phyloP scores from a whole-genome alignment of 352 stramenopile species.

The Phytophthora agathidicida region DNA sequence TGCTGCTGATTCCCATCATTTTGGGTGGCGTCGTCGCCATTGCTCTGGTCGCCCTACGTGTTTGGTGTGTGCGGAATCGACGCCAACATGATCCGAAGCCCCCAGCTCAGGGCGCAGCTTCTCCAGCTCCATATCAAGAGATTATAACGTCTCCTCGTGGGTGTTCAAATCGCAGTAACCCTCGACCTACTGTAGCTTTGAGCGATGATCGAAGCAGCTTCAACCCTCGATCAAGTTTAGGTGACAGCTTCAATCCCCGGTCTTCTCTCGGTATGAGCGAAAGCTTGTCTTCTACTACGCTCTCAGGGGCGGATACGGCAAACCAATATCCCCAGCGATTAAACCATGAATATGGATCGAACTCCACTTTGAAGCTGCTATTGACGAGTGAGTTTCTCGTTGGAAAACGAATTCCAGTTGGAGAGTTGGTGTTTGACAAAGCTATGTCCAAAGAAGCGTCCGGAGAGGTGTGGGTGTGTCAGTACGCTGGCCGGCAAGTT shows the following conservation, averaged over 20 bases:
- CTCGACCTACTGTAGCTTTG: background rate
- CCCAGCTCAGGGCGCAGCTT: background rate
- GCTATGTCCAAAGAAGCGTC: constrained; percentile 37
- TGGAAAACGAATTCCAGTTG: constrained; percentile 36
- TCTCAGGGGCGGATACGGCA: background rate
- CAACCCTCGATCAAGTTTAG: background rate
- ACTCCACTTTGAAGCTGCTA: constrained; percentile 12
- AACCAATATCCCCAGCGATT: constrained; percentile 9
- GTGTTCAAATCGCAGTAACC: background rate
- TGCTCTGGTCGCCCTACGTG: background rate
- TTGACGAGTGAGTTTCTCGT: constrained; percentile 24
- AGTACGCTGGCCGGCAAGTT: constrained; percentile 31
- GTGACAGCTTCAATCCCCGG: background rate
- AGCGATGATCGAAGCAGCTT: background rate
- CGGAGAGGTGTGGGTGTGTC: constrained; percentile 49
- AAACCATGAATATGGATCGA: constrained; percentile 7
- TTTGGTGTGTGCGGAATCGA: constrained; percentile 12
- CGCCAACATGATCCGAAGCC: background rate
- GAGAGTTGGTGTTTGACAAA: constrained; percentile 10
- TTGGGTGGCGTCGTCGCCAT: background rate
- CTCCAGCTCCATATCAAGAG: background rate
- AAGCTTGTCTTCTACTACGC: background rate
- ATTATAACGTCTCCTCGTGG: background rate
- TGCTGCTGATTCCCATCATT: constrained; percentile 26
- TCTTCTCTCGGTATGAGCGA: constrained; percentile 8